Conservation (phyloP, 176 grass and related monocot genomes). For the Thinopyrum elongatum region DNA sequence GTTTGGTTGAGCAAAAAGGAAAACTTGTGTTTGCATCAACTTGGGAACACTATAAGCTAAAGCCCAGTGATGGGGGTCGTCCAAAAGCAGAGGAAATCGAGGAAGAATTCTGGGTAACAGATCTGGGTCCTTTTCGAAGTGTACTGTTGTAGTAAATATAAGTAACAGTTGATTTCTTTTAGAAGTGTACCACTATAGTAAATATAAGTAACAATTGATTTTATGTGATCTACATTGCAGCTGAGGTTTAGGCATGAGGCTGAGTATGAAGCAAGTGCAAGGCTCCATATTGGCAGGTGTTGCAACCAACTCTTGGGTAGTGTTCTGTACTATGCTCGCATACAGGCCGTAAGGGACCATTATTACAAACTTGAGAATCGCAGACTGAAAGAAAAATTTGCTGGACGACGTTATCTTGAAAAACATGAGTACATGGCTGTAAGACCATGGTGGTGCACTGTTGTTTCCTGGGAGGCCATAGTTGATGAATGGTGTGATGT, state of each 20-base stretch:
- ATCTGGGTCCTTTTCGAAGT: background rate
- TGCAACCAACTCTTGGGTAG: background rate
- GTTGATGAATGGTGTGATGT: background rate
- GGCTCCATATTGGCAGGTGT: background rate
- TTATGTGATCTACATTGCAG: background rate
- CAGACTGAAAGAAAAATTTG: background rate
- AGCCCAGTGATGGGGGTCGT: background rate
- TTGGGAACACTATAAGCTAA: background rate
- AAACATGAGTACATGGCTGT: background rate
- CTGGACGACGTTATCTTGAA: background rate
- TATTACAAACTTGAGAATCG: background rate
- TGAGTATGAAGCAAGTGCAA: background rate
- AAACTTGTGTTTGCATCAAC: background rate
- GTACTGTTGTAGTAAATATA: background rate
- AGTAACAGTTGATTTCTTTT: too few relatives aligned
- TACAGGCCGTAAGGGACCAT: background rate
- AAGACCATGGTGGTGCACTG: background rate
- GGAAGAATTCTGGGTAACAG: background rate
- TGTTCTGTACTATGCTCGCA: background rate
- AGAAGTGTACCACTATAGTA: background rate
- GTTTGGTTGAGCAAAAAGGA: background rate
- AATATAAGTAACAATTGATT: background rate
- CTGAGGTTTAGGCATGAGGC: background rate
- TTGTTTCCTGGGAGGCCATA: background rate
- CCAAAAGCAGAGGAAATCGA: background rate